A percentile compares a stretch with the other conserved stretches of the same genome.
Conservation (phyloP, 2,329 filamentous ascomycete genomes). For the Aspergillus vadensis region DNA sequence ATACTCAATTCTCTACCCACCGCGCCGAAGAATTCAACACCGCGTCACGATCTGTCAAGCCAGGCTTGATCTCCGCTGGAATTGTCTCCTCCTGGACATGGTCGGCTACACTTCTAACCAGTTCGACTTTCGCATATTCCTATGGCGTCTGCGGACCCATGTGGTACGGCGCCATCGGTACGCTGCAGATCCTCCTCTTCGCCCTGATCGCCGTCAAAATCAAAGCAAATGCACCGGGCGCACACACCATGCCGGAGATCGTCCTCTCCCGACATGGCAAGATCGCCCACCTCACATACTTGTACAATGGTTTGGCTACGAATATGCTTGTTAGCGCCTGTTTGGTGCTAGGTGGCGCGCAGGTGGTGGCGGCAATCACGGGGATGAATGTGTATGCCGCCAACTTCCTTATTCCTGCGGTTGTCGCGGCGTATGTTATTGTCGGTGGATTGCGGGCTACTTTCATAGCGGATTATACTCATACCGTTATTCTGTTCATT, state of each 20-base stretch:
- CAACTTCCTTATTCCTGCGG: conserved; percentile 44
- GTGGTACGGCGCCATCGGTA: conserved; percentile 47
- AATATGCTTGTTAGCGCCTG: conserved; percentile 47
- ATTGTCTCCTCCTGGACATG: conserved; percentile 56
- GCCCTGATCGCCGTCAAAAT: conserved; percentile 47
- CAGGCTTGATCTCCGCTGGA: conserved; percentile 50
- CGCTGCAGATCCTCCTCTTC: conserved; percentile 47
- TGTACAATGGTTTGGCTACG: conserved; percentile 44
- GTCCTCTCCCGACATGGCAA: conserved; percentile 42
- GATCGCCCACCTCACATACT: conserved; percentile 42
- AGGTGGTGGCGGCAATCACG: conserved; percentile 44
- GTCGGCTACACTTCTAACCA: conserved; percentile 49
- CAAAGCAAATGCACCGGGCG: conserved; percentile 44
- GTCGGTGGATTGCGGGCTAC: conserved; percentile 44
- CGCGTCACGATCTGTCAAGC: conserved; percentile 39
- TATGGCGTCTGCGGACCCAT: conserved; percentile 48
- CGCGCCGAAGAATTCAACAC: conserved; percentile 53
- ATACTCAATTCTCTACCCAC: conserved; percentile 33
- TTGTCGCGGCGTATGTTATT: conserved; percentile 45
- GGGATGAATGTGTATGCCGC: conserved; percentile 48
- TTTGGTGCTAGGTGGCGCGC: conserved; percentile 43
- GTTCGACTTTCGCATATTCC: conserved; percentile 45
- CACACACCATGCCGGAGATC: conserved; percentile 49
- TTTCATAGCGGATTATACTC: conserved; percentile 47
- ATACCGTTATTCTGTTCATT: conserved; percentile 46